Percentiles rank a stretch among this genome's conserved stretches.
phyloP scores from a whole-genome alignment of 805 yeast genomes.

The Kuraishia floccosa region DNA sequence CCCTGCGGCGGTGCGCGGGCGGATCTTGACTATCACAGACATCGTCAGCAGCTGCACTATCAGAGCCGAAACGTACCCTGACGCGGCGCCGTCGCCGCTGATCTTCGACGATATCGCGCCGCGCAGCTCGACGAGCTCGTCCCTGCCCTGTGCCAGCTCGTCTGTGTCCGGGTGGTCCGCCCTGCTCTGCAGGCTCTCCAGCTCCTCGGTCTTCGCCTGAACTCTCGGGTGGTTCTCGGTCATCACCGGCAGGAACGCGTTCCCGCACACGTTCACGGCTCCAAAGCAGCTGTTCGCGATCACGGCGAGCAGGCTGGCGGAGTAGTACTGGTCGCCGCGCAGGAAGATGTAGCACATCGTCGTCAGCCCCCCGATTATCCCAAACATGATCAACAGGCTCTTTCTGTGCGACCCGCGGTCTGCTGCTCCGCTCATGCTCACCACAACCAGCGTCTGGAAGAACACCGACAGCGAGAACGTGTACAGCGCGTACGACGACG shows the following conservation, averaged over 20 bases:
- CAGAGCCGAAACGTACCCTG: constrained; percentile 61
- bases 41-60: constrained; percentile 54
- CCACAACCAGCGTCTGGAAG: constrained; percentile 59
- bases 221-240: constrained; percentile 28
- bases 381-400: constrained; percentile 41
- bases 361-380: constrained; percentile 43
- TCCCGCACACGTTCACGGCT: constrained; percentile 71
- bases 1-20: constrained; percentile 9
- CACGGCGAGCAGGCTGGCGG: constrained; percentile 43
- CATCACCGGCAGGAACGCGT: constrained; percentile 56
- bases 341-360: constrained; percentile 34
- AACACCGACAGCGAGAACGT: constrained; percentile 64
- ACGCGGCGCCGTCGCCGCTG: constrained; percentile 61
- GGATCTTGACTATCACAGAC: constrained; percentile 19
- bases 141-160: background rate
- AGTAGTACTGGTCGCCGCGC: constrained; percentile 28
- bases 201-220: background rate
- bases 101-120: constrained; percentile 36
- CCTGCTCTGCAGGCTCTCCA: background rate
- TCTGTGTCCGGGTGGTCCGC: background rate
- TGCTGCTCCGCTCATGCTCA: constrained; percentile 64
- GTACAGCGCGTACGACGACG: constrained; percentile 64
- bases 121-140: constrained; percentile 3
- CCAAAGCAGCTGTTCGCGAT: constrained; percentile 64
- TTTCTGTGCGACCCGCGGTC: constrained; percentile 56